Percentiles rank a stretch among this genome's conserved stretches.
These are phyloP conservation scores for Diaporthe sp. DNA, from an alignment of 2,329 filamentous ascomycete genomes.

Conservation along the genomic window DNA sequence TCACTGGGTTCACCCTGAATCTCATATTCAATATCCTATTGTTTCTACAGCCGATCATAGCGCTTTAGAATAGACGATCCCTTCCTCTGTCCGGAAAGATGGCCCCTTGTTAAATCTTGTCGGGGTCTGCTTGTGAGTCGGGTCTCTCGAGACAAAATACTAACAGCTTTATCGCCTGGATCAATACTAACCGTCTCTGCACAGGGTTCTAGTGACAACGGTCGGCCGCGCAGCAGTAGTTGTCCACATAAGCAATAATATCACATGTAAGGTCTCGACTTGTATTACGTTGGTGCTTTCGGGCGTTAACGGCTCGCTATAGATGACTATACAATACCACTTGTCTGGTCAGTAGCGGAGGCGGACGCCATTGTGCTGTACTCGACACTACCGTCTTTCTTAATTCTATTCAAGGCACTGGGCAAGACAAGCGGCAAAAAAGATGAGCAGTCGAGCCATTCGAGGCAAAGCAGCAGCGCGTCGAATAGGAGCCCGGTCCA, in stretches of 20 bases:
- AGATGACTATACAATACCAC: slow-evolving; percentile 24
- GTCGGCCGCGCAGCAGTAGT: slow-evolving; percentile 19
- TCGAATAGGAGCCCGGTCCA: background rate
- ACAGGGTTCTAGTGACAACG: slow-evolving; percentile 14
- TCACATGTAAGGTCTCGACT: slow-evolving; percentile 9
- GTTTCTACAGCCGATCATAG: background rate
- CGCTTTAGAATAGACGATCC: background rate
- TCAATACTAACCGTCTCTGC: background rate
- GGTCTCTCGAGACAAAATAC: background rate
- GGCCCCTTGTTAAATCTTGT: background rate
- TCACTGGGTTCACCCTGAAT: slow-evolving; percentile 32
- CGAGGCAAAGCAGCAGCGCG: slow-evolving; percentile 1
- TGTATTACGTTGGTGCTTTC: background rate
- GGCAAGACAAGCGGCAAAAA: background rate
- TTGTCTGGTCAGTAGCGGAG: slow-evolving; percentile 31
- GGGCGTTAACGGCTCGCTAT: background rate
- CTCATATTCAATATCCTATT: slow-evolving; percentile 7
- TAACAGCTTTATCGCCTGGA: background rate
- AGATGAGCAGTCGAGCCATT: background rate
- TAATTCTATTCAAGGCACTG: background rate
- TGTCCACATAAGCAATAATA: slow-evolving; percentile 15
- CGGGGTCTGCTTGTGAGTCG: slow-evolving; percentile 8
- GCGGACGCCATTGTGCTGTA: slow-evolving; percentile 24
- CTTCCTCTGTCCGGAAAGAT: background rate
- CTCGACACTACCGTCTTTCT: slow-evolving; percentile 14